Base-by-base conservation (phyloP, 2,329 filamentous ascomycete genomes). In the Penicillium sp. region DNA sequence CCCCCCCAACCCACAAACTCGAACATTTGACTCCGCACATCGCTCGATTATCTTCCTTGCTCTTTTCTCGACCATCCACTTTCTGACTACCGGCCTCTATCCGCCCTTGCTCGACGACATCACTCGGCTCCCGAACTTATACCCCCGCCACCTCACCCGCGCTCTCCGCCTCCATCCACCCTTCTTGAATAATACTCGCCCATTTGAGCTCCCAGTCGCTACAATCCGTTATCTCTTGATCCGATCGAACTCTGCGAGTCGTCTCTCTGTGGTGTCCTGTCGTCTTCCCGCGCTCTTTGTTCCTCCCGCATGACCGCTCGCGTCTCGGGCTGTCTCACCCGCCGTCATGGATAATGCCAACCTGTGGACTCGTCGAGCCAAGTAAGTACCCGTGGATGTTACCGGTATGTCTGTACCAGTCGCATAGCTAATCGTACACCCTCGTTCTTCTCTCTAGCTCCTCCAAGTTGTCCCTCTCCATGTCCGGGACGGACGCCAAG, bases 381-480 rank as follows among this genome's bases (percentile, higher is more conserved):
- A 81, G 80, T 81, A 72, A 70, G 79, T 75, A n/a, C 28, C 37
- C 30, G 37, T 37, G 14, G 6, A 30, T 4, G 7, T 13, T 10
- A 6, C 35, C 4, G 14, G 4, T 11, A 22, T 14, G n/a, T 28
- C 28, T n/a, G 42, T 2, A 6, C 22, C 14, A n/a, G 19, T 35
- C 11, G 3, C 25, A 16, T 65, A 57, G 68, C 57, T 68, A 64
- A 73, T 74, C 70, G 66, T 72, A 25, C 60, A 38, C 35, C 49
- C 59, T 56, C 54, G 38, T 58, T 58, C 11, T n/a, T n/a, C n/a
- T 7, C 33, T 54, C 3, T 74, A 95, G 90, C 83, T 86, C 87
- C 79, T 91, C 87, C 85, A 98, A 96, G 83, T 90, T 97, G 79
- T 96, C 93, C 70, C 85, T 98, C 66, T 89, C 92, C 71, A 96